phyloP scores from a whole-genome alignment of 1,139 yeast species.

The Yamadazyma siamensis region DNA sequence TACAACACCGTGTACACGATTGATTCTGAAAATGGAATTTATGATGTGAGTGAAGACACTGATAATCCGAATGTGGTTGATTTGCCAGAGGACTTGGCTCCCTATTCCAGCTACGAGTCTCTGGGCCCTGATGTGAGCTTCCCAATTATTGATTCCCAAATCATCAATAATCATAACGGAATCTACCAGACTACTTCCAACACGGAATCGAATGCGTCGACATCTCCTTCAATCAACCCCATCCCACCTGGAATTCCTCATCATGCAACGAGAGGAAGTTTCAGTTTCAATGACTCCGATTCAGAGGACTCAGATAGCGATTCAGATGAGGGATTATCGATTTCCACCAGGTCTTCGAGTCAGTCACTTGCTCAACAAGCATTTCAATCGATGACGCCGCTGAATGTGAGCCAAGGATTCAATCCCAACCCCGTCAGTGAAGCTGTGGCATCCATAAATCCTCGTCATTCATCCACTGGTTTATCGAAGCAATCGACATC shows the following conservation, averaged over 20 bases:
- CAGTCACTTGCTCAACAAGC: slow-evolving; percentile 48
- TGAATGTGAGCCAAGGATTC: slow-evolving; percentile 8
- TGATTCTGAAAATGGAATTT: slow-evolving; percentile 48
- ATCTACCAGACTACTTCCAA: slow-evolving; percentile 12
- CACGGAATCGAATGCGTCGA: slow-evolving; percentile 1
- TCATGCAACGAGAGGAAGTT: slow-evolving; percentile 8
- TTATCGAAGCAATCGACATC: slow-evolving; percentile 41
- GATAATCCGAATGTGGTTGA: slow-evolving; percentile 41
- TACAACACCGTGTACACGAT: slow-evolving; percentile 77
- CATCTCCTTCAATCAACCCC: slow-evolving; percentile 2
- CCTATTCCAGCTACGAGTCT: slow-evolving; percentile 39
- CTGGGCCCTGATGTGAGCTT: slow-evolving; percentile 21
- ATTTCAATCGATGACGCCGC: slow-evolving; percentile 26
- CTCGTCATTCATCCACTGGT: slow-evolving; percentile 33
- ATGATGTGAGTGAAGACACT: slow-evolving; percentile 21
- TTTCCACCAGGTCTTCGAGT: slow-evolving; percentile 39
- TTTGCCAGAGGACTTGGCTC: slow-evolving; percentile 42
- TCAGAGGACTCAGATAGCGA: slow-evolving; percentile 20
- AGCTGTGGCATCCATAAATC: slow-evolving; percentile 29
- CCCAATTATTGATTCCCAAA: slow-evolving; percentile 23
- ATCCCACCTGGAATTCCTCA: slow-evolving; percentile 1
- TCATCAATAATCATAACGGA: slow-evolving; percentile 9
- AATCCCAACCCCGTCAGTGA: slow-evolving; percentile 26
- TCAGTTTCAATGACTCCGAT: slow-evolving; percentile 18
- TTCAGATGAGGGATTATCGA: slow-evolving; percentile 36